Evolutionary conservation across 257 asterid genomes (phyloP), one percentile per base, ranked within the genome.

Genomic region (Salvia hispanica): DNA sequence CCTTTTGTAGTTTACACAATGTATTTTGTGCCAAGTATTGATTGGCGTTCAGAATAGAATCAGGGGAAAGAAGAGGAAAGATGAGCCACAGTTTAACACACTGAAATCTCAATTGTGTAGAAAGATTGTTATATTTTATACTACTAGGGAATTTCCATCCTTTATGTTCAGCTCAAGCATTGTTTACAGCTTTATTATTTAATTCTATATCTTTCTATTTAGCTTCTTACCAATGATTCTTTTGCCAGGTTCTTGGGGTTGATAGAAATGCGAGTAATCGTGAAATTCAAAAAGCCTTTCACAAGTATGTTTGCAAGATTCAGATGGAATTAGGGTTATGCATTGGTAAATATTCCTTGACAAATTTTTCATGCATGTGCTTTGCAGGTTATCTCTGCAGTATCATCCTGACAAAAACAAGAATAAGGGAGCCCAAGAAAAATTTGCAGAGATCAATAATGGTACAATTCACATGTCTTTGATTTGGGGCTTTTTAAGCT

Each of bases 371-470:
- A 39, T 75, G 62, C 51, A 21, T 69, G 67, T 60, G 39, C 25
- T 44, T 53, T 72, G 69, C 80, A 94, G 97, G 86, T 79, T 91
- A 54, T 94, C 99, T 13, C 95, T 94, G 62, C 78, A 88, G 74
- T 94, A 94, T 78, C 99, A 94, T 80, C 99, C 99, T 0, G 99
- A 94, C 76, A 94, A 94, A 76, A 94, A 94, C 87, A 94, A 94
- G 81, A 76, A 73, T 58, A 88, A 94, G 82, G 95, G 95, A 46
- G 97, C 99, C 50, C 95, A 91, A 55, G 95, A 80, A 77, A 94
- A 91, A 81, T 94, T 94, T 74, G 79, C 95, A 6, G 99, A 94
- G 86, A 91, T 94, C 50, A 94, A 91, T 73, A 94, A 94, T 11
- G 99, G 99, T 93, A 85, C 34, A 21, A 0, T 18, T 46, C 39